Percentiles rank a stretch among this genome's conserved stretches.
Conservation (phyloP, 2,329 filamentous ascomycete species). For the Drechslerella dactyloides region DNA sequence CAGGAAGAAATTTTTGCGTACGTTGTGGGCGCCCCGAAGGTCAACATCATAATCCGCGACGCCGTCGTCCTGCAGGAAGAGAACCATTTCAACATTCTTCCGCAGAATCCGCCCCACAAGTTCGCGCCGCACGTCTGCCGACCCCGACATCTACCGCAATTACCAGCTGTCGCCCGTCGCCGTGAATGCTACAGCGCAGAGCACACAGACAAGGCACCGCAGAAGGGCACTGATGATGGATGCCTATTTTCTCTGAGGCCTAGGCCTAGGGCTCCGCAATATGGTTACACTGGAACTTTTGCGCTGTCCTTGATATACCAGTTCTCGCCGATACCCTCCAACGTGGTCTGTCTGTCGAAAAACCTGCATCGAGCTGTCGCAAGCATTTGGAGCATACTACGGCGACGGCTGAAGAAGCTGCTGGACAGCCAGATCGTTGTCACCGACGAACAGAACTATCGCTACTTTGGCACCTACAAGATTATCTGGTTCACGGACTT, state of each 20-base stretch:
- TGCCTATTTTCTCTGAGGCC: not conserved
- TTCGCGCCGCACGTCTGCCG: conserved; percentile 24
- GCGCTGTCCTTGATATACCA: conserved; percentile 36
- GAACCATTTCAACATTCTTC: conserved; percentile 39
- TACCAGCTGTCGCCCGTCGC: conserved; percentile 10
- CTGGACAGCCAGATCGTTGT: conserved; percentile 27
- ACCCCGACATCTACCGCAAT: conserved; percentile 10
- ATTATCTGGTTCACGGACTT: conserved; percentile 37
- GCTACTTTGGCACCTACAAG: conserved; percentile 16
- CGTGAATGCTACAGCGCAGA: conserved; percentile 29
- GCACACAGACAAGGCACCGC: conserved; percentile 2
- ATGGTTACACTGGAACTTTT: not conserved
- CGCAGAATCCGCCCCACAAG: conserved; percentile 33
- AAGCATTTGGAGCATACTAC: conserved; percentile 17
- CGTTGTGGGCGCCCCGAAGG: conserved; percentile 18
- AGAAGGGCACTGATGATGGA: not conserved
- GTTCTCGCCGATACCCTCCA: conserved; percentile 33
- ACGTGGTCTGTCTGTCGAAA: conserved; percentile 33
- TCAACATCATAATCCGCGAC: conserved; percentile 41
- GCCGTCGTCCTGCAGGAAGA: conserved; percentile 27
- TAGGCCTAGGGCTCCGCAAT: not conserved
- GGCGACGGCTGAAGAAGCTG: conserved; percentile 13
- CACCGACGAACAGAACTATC: conserved; percentile 13
- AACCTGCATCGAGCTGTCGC: conserved; percentile 18
- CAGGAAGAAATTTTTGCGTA: conserved; percentile 40